Base-by-base conservation (phyloP, 371 early-diverging fungal genomes). In the Apophysomyces variabilis region DNA sequence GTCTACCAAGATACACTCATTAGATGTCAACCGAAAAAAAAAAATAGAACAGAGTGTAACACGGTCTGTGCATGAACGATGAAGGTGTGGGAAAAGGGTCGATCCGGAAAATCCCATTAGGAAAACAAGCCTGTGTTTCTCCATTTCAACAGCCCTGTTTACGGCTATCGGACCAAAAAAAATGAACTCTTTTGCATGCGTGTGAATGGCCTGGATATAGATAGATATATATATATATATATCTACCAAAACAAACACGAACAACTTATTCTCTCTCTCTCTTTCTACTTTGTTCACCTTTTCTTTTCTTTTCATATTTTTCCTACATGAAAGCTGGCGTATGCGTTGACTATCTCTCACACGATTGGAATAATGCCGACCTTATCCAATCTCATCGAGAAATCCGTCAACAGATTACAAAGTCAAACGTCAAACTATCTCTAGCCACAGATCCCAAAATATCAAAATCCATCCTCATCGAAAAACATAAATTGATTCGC, bases 301-400 rank as follows among this genome's bases (percentile, higher is more conserved):
- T n/a, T 56, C 59, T 38, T 11, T 43, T 60, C 14, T 44, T 44
- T 56, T 14, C 45, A 5, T 43, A 56, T 14, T 44, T 44, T 56
- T 14, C 45, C 41, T 56, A n/a, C 41, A 80, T 78, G 78, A 74
- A 72, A 56, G 73, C 76, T 7, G 45, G 68, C 50, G 66, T 77
- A 7, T 74, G 73, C 38, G 76, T 80, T 5, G 81, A 80, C 47
- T 80, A 80, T 67, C 67, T 80, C 35, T 69, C 81, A 45, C 76
- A 80, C 61, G 73, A 80, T 59, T 80, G 81, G 81, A 50, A 63
- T 18, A 62, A 68, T 18, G 57, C 32, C n/a, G 81, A 80, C 61
- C 62, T 74, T 16, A 68, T 78, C 7, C 64, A 67, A 64, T 66
- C 78, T 18, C 44, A 76, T 47, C 61, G 58, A 43, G 75, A 76